These are phyloP conservation scores for Candolleomyces efflorescens DNA, from an alignment of 768 basidiomycete genomes.

Conservation along the genomic window DNA sequence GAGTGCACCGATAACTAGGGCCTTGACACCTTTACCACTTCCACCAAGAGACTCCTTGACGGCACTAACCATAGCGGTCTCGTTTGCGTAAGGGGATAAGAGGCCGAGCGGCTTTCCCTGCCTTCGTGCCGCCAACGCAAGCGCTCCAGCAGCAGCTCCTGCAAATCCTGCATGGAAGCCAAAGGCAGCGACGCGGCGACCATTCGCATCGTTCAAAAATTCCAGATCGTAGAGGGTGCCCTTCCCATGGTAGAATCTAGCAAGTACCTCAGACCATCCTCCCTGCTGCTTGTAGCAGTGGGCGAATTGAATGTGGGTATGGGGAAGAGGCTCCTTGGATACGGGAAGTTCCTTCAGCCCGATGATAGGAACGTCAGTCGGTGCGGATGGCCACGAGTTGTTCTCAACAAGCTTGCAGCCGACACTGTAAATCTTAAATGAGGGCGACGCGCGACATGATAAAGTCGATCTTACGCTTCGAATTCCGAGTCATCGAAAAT, in stretches of 20 bases:
- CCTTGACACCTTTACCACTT: constrained; percentile 71
- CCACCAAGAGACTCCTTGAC: constrained; percentile 66
- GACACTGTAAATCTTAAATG: constrained; percentile 52
- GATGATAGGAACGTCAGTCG: constrained; percentile 72
- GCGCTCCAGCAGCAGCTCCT: constrained; percentile 89
- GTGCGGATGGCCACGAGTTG: constrained; percentile 86
- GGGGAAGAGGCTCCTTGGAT: constrained; percentile 77
- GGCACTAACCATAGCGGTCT: constrained; percentile 72
- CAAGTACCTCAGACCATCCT: constrained; percentile 85
- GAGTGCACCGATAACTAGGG: constrained; percentile 92
- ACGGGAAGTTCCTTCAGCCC: constrained; percentile 94
- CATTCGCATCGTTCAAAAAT: constrained; percentile 80
- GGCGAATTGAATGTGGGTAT: constrained; percentile 97
- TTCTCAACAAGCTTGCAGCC: constrained; percentile 86
- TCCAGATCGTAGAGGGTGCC: constrained; percentile 94
- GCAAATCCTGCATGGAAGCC: constrained; percentile 98
- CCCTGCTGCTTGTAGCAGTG: constrained; percentile 97
- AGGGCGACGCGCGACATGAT: not conserved
- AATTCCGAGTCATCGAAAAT: constrained; percentile 95
- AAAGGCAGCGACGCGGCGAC: constrained; percentile 94
- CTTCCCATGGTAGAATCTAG: constrained; percentile 77
- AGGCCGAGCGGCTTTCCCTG: constrained; percentile 57
- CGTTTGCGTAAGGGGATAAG: constrained; percentile 81
- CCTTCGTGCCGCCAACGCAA: constrained; percentile 70
- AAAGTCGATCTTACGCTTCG: constrained; percentile 63